Evolutionary conservation across 2,329 filamentous ascomycete species (phyloP), one percentile per base, ranked within the genome.

Genomic region (Microcyclospora pomicola): DNA sequence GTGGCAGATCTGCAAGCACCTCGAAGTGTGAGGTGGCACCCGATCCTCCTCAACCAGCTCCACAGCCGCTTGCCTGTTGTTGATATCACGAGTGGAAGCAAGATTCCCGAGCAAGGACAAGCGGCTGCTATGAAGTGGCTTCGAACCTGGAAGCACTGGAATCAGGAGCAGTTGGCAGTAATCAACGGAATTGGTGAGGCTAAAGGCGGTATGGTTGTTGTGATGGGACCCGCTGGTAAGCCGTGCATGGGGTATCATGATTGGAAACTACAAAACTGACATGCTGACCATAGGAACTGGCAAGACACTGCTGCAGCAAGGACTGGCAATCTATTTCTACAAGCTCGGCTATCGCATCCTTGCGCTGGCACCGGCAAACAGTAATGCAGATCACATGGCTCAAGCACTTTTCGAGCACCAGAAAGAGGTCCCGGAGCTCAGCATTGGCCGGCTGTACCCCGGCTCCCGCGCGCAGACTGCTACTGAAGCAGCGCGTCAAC

Each of bases 271-370:
- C n/a, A 35, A 12, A 35, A 14, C 19, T 28, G 28, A 31, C 13
- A 40, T 38, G 37, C 45, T 45, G 5, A 37, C 41, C 11, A 44
- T 39, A 12, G 46, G 42, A 9, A 47, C 44, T 24, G 44, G 45
- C 14, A 49, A 49, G 39, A 47, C 44, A 9, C 27, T 40, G 4
- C 34, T 50, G 6, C 41, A 44, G n/a, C 29, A 41, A 34, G 48
- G 42, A 1, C 31, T 49, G 14, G 36, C 42, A 10, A 31, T 45
- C 9, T 47, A 47, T 37, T 49, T 41, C 35, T 45, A 39, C 36
- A 35, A 19, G 24, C 29, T 48, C 13, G 42, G 42, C 4, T 44
- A 34, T 31, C 41, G 45, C 15, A 33, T 46, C 16, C 16, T 48
- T 6, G 33, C 36, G 10, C 15, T 47, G 15, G 42, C 42, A 2